Evolutionary conservation across 352 stramenopile species (phyloP).

Genomic region (Phytophthora tubulina): DNA sequence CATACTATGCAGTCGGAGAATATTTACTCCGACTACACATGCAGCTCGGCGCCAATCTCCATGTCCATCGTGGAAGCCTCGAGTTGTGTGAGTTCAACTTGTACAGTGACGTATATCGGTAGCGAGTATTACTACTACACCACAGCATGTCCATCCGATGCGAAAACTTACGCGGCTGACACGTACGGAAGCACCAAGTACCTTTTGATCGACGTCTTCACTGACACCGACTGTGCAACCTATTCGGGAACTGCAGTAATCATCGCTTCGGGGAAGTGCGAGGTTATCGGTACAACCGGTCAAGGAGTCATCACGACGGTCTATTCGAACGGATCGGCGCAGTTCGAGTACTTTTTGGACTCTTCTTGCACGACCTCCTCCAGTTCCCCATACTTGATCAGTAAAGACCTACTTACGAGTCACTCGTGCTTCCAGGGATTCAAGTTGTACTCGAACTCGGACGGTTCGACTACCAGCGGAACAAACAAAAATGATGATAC

Average conservation of each 20-base stretch:
- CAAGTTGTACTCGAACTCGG: slow-evolving; percentile 40
- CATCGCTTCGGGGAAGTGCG: slow-evolving; percentile 23
- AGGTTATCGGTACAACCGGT: slow-evolving; percentile 21
- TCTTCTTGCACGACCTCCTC: slow-evolving; percentile 17
- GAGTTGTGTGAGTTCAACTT: slow-evolving; percentile 21
- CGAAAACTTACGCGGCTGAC: slow-evolving; percentile 28
- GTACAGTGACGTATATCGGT: slow-evolving; percentile 12
- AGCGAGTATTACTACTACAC: slow-evolving; percentile 24
- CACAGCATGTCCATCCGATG: slow-evolving; percentile 30
- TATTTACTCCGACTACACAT: slow-evolving; percentile 33
- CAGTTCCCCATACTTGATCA: slow-evolving; percentile 29
- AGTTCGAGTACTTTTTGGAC: slow-evolving; percentile 34
- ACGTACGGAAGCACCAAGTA: slow-evolving; percentile 41
- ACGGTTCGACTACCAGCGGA: slow-evolving; percentile 17
- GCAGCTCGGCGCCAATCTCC: slow-evolving; percentile 30
- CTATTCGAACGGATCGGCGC: slow-evolving; percentile 30
- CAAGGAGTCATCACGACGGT: slow-evolving; percentile 30
- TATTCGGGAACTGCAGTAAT: slow-evolving; percentile 33
- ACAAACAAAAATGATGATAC: background rate
- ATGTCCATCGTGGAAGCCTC: slow-evolving; percentile 31
- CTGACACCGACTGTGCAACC: slow-evolving; percentile 23
- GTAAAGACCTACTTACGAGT: slow-evolving; percentile 30
- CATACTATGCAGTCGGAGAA: slow-evolving; percentile 32
- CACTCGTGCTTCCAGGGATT: slow-evolving; percentile 33
- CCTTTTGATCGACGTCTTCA: slow-evolving; percentile 29